Conservation (phyloP, 108 stramenopile genomes). For the Ochromonas danica region DNA sequence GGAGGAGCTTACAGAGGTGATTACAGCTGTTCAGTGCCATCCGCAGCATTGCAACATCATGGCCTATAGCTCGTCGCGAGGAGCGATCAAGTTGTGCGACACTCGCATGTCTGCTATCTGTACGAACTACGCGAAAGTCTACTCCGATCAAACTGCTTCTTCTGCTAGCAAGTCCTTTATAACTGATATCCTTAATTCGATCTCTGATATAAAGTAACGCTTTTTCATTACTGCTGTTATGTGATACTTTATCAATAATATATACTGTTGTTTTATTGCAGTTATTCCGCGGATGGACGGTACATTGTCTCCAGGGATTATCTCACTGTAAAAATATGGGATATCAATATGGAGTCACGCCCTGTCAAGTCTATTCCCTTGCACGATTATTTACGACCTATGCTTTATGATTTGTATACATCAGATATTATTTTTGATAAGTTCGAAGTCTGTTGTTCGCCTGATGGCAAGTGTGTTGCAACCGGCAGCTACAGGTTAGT, state of each 20-base stretch:
- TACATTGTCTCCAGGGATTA: slow-evolving; percentile 64
- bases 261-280: slow-evolving; percentile 5
- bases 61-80: slow-evolving; percentile 56
- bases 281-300: slow-evolving; percentile 52
- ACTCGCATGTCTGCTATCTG: slow-evolving; percentile 50
- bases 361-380: slow-evolving; percentile 58
- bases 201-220: slow-evolving; percentile 55
- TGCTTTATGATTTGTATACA: slow-evolving; percentile 62
- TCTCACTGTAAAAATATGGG: slow-evolving; percentile 66
- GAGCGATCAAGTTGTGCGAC: slow-evolving; percentile 55
- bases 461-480: slow-evolving; percentile 48
- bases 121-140: background rate
- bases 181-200: slow-evolving; percentile 62
- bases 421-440: slow-evolving; percentile 71
- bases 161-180: slow-evolving; percentile 59
- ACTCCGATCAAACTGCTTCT: background rate
- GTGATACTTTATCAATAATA: background rate
- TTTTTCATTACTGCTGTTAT: background rate
- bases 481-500: slow-evolving; percentile 61
- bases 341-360: slow-evolving; percentile 52
- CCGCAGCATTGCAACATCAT: slow-evolving; percentile 60
- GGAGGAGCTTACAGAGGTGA: slow-evolving; percentile 71
- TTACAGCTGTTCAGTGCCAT: slow-evolving; percentile 65
- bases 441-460: slow-evolving; percentile 62
- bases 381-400: slow-evolving; percentile 59